Evolutionary conservation across 345 rosid species (phyloP).

Genomic region (Populus simonii): DNA sequence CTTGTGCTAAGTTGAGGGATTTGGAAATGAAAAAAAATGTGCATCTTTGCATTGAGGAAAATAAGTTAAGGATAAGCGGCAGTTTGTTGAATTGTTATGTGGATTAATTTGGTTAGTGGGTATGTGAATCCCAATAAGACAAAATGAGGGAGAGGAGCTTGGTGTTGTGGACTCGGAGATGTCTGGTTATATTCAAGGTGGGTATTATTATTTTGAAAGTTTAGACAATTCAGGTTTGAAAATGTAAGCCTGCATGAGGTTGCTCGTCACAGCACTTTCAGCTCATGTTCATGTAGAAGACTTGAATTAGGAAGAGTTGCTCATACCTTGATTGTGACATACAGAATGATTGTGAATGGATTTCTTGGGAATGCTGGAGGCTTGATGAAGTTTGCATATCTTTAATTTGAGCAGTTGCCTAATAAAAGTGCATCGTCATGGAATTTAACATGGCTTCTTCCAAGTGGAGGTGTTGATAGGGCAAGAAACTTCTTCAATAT

Average conservation of each 20-base stretch:
- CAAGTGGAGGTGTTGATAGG: slow-evolving; percentile 5
- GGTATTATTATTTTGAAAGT: neutral
- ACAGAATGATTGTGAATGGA: slow-evolving; percentile 6
- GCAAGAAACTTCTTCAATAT: neutral
- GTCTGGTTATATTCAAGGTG: slow-evolving; percentile 7
- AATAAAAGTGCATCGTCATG: slow-evolving; percentile 14
- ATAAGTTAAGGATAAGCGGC: neutral
- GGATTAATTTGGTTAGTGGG: slow-evolving; percentile 3
- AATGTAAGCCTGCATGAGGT: slow-evolving; percentile 12
- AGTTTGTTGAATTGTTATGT: slow-evolving; percentile 8
- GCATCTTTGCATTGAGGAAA: slow-evolving; percentile 1
- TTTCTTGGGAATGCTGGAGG: slow-evolving; percentile 24
- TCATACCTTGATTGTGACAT: neutral
- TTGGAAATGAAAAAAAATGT: neutral
- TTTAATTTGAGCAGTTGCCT: slow-evolving; percentile 25
- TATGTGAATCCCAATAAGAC: slow-evolving; percentile 3
- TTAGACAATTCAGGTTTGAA: slow-evolving; percentile 6
- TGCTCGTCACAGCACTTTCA: slow-evolving; percentile 16
- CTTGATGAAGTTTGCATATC: slow-evolving; percentile 4
- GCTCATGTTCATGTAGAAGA: slow-evolving; percentile 14
- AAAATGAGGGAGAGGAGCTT: slow-evolving; percentile 6
- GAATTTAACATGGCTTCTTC: slow-evolving; percentile 28
- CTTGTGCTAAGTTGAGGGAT: slow-evolving; percentile 13
- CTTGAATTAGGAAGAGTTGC: slow-evolving; percentile 4
- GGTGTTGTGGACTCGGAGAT: slow-evolving; percentile 13